Evolutionary conservation across 441 rosid species (phyloP), one percentile per base, ranked within the genome.

Genomic region (Erysimum pusillum): DNA sequence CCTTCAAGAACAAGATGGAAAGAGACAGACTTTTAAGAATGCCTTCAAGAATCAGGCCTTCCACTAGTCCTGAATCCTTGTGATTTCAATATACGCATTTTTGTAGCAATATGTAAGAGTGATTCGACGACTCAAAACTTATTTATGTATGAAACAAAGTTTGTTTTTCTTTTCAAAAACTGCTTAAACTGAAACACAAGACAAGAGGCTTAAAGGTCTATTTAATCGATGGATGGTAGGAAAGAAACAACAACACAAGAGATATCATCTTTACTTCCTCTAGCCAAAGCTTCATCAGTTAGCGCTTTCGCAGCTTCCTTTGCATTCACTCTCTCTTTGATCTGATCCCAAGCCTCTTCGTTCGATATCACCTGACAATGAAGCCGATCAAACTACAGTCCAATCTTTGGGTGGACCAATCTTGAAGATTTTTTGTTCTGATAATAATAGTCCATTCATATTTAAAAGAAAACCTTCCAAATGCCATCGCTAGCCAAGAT

Each of bases 11-110:
- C 9, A 28, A 3, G 5, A 63, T 38, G 75, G 90, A 81, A 0
- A 68, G 63, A 39, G 79, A 76, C 10, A 52, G 18, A 22, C 75
- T 76, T 42, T 4, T 22, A 49, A 83, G 79, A 75, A 92, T 92
- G 93, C 98, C 95, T n/a, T 89, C 88, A 0, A 89, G 63, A 77
- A 82, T 92, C 53, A 83, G 96, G 69, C 98, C 98, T 25, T 90
- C 91, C 10, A 90, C 83, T 8, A 87, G 93, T 74, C 97, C 53
- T 48, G 60, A 67, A 58, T 69, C 80, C 25, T 31, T 51, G 28
- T 60, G 39, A 62, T 52, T 73, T n/a, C 6, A n/a, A 34, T 42
- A 9, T 75, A 88, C 66, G 25, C 58, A 67, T 1, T 76, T 69
- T 76, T 76, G 79, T 38, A 34, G 11, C 28, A 52, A 51, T 42